These are phyloP conservation scores for Lathyrus aphaca DNA, from an alignment of 306 rosid genomes.

Conservation along the genomic window DNA sequence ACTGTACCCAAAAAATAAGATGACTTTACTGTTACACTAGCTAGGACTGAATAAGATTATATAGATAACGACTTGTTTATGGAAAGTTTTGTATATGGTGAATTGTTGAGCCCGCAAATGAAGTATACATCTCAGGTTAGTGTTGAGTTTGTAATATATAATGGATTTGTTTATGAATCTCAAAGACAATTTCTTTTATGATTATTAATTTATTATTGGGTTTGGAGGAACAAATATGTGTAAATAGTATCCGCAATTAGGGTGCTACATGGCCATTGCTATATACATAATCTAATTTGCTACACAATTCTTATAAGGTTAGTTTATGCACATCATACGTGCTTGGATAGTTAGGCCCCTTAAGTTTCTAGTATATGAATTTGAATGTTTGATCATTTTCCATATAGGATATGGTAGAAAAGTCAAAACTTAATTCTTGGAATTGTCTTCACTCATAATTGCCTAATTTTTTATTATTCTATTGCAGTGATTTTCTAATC, in stretches of 20 bases:
- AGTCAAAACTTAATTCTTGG: too few relatives aligned
- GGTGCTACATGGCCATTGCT: constrained; percentile 1
- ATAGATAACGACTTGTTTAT: constrained; percentile 24
- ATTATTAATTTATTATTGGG: not conserved
- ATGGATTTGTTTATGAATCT: not conserved
- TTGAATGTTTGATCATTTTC: not conserved
- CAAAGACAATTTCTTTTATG: constrained; percentile 4
- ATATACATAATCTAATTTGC: constrained; percentile 5
- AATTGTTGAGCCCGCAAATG: constrained; percentile 16
- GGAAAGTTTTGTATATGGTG: constrained; percentile 5
- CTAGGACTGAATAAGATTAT: constrained; percentile 28
- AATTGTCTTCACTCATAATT: too few relatives aligned
- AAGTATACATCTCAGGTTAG: constrained; percentile 20
- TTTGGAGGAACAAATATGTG: constrained; percentile 1
- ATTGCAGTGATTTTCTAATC: too few relatives aligned
- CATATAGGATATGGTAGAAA: too few relatives aligned
- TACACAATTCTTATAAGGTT: not conserved
- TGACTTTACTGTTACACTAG: constrained; percentile 16
- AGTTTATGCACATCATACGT: not conserved
- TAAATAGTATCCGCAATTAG: not conserved
- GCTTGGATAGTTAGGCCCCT: not conserved
- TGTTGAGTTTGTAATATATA: constrained; percentile 2
- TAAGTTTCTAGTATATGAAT: not conserved
- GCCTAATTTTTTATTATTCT: too few relatives aligned
- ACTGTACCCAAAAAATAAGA: constrained; percentile 1